Base-by-base conservation (phyloP, 2,329 filamentous ascomycete genomes). In the Pochonia chlamydosporia region DNA sequence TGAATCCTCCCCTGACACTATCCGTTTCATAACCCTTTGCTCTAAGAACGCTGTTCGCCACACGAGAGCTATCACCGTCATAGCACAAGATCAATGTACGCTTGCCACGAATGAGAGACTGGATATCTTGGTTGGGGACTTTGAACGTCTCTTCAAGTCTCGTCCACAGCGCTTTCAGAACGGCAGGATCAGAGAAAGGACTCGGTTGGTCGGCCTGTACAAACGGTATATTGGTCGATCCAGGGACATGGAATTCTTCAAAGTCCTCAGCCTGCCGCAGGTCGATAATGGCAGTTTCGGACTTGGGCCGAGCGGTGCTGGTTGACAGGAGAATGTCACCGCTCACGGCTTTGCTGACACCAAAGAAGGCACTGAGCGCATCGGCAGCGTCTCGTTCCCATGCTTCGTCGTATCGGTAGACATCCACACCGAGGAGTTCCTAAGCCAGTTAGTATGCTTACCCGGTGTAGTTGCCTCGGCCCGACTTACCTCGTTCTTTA, bases 31-130 rank as follows among this genome's bases (percentile, higher is more conserved):
- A 62, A 0, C 71, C 74, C 51, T 73, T 75, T 0, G 73, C 74
- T 5, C 76, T 65, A 41, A 81, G 56, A 3, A 81, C 68, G 45
- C 75, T 78, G 3, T 73, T 73, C 3, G 75, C 77, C 5, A 81
- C 68, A 1, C 78, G 67, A 4, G 76, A 67, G 25, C 70, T 74
- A 48, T 81, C 75, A 3, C 78, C 78, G 40, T 76, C 64, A 44
- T 79, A 79, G 56, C 76, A 80, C 9, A 76, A 56, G 9, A 79
- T 54, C 10, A 80, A 54, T 11, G 75, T 56, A 5, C 65, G 64
- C 46, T 64, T 66, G 4, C 53, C 61, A 6, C 49, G 37, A 2
- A 71, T 48, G 9, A 59, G 48, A 2, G 47, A 30, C 20, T 52
- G 18, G 0, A 64, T 11, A 1, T 59, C 53, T 11, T 50, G 37